Percentiles rank a stretch among this genome's conserved stretches.
phyloP scores from a whole-genome alignment of 805 yeast species.

The Wickerhamiella musiphila region DNA sequence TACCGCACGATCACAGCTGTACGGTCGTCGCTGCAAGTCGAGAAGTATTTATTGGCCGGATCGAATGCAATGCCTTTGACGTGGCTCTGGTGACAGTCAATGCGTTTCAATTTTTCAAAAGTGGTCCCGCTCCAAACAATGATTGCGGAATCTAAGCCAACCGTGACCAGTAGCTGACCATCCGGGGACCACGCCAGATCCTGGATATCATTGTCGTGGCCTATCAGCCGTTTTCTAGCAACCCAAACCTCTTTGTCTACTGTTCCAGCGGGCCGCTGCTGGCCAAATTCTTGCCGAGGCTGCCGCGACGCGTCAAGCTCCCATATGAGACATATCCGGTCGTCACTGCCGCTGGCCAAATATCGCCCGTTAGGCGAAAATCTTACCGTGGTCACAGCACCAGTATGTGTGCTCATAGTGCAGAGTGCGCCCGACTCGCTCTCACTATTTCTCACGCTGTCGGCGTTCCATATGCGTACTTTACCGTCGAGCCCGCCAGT shows the following conservation, averaged over 20 bases:
- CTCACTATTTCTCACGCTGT: conserved; percentile 49
- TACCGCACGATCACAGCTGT: conserved; percentile 77
- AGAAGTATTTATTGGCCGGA: conserved; percentile 95
- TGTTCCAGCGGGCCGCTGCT: conserved; percentile 25
- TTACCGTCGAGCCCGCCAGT: conserved; percentile 91
- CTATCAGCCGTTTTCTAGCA: conserved; percentile 77
- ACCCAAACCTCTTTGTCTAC: conserved; percentile 87
- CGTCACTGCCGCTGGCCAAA: conserved; percentile 90
- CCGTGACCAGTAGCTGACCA: conserved; percentile 74
- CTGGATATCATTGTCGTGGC: conserved; percentile 95
- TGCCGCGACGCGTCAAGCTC: conserved; percentile 58
- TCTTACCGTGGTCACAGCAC: conserved; percentile 86
- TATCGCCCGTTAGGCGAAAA: conserved; percentile 87
- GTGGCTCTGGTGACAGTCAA: conserved; percentile 85
- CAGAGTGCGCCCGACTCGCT: conserved; percentile 28
- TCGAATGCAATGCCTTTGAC: conserved; percentile 95
- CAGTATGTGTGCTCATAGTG: conserved; percentile 88
- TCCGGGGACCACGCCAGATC: conserved; percentile 98
- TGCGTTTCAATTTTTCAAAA: conserved; percentile 73
- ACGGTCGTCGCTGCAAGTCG: conserved; percentile 92
- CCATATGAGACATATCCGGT: conserved; percentile 81
- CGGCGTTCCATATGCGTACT: conserved; percentile 81
- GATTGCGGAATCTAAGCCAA: conserved; percentile 83
- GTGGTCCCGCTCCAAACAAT: conserved; percentile 89
- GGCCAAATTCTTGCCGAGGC: conserved; percentile 48